Evolutionary conservation across 2,329 filamentous ascomycete genomes (phyloP), one percentile per base, ranked within the genome.

Genomic region (Coleophoma crateriformis): DNA sequence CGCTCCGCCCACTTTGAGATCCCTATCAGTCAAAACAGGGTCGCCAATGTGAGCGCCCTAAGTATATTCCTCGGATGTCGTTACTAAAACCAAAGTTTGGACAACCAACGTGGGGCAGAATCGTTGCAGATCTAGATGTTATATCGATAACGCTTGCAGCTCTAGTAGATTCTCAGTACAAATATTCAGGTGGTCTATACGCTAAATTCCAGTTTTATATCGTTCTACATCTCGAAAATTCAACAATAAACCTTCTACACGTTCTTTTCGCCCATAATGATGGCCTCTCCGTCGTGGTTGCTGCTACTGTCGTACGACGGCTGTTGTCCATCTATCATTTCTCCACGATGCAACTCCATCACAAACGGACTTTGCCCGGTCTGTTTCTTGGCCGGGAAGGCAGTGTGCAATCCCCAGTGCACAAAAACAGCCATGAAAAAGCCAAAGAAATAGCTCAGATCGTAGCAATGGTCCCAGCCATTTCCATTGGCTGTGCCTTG

Each of bases 391-490:
- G 55, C 49, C 8, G 62, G 61, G 42, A 63, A 63, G 1, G 52
- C 11, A 2, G 45, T 44, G 19, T 60, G 58, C 13, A 64, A 34
- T 2, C 45, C 35, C 49, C 55, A 58, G 47, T 65, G 58, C 10
- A 58, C 41, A 10, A 47, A 19, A 13, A 61, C 53, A 4, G 60
- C 51, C 10, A 59, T 51, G n/a, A 57, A 55, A 42, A 64, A 63
- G 0, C 62, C 63, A 48, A 63, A 64, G 50, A 64, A 62, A 44
- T 64, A 65, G 3, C 58, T 59, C 14, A 64, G 53, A 47, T 64
- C 54, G 20, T 63, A 64, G 12, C 61, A 22, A 40, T 61, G 60
- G 46, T 64, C 62, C 74, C 60, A 64, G 8, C 59, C 61, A 35
- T 55, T 53, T 11, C 52, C 54, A 33, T 53, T 48, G 3, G 52